These are phyloP conservation scores for Pestalotiopsis sp. DNA, from an alignment of 2,329 filamentous ascomycete genomes.

Conservation along the genomic window DNA sequence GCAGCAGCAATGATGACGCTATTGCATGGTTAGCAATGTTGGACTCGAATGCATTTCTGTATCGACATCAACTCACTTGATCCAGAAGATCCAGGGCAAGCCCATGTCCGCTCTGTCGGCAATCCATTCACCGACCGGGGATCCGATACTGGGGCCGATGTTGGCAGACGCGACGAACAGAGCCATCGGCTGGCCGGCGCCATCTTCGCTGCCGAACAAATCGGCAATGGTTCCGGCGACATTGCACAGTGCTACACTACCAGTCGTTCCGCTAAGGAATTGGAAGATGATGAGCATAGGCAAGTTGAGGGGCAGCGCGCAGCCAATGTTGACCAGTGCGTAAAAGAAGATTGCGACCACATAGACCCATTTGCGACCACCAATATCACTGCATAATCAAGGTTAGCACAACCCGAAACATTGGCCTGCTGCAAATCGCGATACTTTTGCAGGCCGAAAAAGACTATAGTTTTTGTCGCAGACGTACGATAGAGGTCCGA, in stretches of 20 bases:
- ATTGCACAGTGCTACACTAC: constrained; percentile 37
- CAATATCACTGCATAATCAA: constrained; percentile 33
- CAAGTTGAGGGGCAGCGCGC: constrained; percentile 35
- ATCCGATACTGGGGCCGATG: constrained; percentile 40
- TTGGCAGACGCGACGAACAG: constrained; percentile 43
- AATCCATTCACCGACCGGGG: constrained; percentile 42
- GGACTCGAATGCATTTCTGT: background rate
- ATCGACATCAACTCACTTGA: constrained; percentile 31
- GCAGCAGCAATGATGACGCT: constrained; percentile 39
- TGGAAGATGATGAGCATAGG: constrained; percentile 42
- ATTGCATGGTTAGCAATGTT: constrained; percentile 14
- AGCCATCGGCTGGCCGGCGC: constrained; percentile 44
- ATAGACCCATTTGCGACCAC: constrained; percentile 46
- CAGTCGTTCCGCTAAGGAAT: constrained; percentile 36
- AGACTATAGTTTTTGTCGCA: background rate
- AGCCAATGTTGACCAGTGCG: constrained; percentile 38
- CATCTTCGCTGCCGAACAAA: constrained; percentile 38
- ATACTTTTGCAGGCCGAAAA: background rate
- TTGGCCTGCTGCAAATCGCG: background rate
- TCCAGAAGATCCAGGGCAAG: constrained; percentile 42
- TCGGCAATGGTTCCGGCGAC: constrained; percentile 38
- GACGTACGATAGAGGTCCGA: constrained; percentile 42
- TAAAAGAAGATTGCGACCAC: constrained; percentile 37
- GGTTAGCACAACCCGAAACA: background rate
- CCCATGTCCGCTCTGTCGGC: constrained; percentile 36